Conservation (phyloP, 2,329 filamentous ascomycete species). For the Hypoxylon sp. region DNA sequence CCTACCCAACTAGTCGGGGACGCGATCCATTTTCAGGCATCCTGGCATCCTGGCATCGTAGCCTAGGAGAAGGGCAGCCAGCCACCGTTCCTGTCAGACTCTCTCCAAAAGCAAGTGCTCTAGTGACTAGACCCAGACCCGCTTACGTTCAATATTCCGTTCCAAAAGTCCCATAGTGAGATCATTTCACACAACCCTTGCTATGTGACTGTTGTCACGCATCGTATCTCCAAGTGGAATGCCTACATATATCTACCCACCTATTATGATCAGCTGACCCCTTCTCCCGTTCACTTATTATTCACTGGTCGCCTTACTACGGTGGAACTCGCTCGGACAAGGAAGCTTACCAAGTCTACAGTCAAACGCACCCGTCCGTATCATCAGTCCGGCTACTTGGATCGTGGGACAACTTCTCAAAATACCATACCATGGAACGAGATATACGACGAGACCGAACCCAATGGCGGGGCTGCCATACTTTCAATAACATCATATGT, state of each 20-base stretch:
- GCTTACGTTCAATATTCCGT: constrained; percentile 31
- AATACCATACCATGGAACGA: constrained; percentile 80
- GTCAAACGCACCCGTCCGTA: constrained; percentile 67
- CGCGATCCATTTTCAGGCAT: constrained; percentile 26
- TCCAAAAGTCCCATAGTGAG: constrained; percentile 36
- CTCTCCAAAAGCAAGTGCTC: constrained; percentile 27
- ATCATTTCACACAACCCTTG: constrained; percentile 36
- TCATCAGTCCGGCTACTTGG: constrained; percentile 82
- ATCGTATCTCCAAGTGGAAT: constrained; percentile 32
- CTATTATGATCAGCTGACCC: constrained; percentile 21
- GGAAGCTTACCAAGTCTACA: constrained; percentile 48
- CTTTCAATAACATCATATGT: constrained; percentile 84
- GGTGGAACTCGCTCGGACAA: constrained; percentile 29
- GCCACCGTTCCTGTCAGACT: constrained; percentile 35
- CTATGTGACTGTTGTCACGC: constrained; percentile 7
- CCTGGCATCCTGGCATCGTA: neutral
- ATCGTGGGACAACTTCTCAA: constrained; percentile 94
- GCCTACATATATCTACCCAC: constrained; percentile 15
- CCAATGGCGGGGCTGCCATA: constrained; percentile 88
- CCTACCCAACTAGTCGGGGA: constrained; percentile 26
- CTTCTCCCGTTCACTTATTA: constrained; percentile 18
- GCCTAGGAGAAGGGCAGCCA: constrained; percentile 25
- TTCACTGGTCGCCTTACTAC: constrained; percentile 21
- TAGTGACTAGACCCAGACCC: constrained; percentile 27
- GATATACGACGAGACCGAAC: constrained; percentile 77